Evolutionary conservation across 2,329 filamentous ascomycete genomes (phyloP).

Genomic region (Botryotinia narcissicola): DNA sequence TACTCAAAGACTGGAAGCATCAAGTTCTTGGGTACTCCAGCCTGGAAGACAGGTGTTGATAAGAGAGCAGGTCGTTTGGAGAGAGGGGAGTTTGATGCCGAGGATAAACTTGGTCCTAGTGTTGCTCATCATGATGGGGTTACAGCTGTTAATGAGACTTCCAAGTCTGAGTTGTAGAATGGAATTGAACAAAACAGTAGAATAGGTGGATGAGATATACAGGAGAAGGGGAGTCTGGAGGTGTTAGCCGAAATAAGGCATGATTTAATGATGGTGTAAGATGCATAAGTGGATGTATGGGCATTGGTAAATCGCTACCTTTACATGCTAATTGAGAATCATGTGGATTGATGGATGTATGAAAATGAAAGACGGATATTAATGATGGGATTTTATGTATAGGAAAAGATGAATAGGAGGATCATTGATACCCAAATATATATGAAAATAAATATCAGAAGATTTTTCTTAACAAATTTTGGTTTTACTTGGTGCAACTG

Average conservation of each 20-base stretch:
- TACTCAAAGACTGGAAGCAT: constrained; percentile 38
- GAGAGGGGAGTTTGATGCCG: constrained; percentile 34
- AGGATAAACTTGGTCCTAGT: constrained; percentile 31
- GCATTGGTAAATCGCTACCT: neutral
- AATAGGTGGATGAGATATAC: neutral
- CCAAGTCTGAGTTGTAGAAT: constrained; percentile 11
- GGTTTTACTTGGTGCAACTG: neutral
- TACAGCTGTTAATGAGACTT: constrained; percentile 9
- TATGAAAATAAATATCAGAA: neutral
- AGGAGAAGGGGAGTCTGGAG: neutral
- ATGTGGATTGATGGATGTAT: neutral
- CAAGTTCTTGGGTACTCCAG: constrained; percentile 33
- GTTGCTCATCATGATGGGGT: constrained; percentile 7
- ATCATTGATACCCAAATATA: constrained; percentile 10
- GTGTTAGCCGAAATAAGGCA: neutral
- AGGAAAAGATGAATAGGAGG: neutral
- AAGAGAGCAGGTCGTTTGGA: constrained; percentile 28
- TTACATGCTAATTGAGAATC: neutral
- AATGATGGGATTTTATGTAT: neutral
- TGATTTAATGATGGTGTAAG: constrained; percentile 2
- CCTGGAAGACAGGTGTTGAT: constrained; percentile 36
- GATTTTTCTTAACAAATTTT: neutral
- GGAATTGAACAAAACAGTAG: too few species aligned
- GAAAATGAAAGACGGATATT: neutral
- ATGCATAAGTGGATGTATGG: neutral